Base-by-base conservation (phyloP, 1,284 basidiomycete genomes). In the Trametes versicolor region DNA sequence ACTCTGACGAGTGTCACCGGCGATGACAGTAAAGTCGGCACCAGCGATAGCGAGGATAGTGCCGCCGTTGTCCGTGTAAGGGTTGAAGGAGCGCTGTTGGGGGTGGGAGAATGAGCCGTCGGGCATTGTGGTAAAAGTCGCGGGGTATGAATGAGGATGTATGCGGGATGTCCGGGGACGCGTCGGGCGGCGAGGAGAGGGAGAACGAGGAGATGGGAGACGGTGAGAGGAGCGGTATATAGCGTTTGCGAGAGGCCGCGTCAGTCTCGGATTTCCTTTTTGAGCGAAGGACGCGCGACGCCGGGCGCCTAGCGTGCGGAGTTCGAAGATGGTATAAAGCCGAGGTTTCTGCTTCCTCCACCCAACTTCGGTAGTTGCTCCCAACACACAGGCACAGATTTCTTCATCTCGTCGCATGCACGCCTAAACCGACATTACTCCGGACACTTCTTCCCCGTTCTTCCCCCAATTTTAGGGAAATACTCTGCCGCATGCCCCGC, bases 31-130 rank as follows among this genome's bases (percentile, higher is more conserved):
- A 78, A 98, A 98, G 79, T 96, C 93, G 60, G 88, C 86, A 58
- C 96, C 96, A 9, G 96, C 94, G 77, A 98, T 94, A 73, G 96
- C 95, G 70, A 98, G 89, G 80, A 98, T 96, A 43, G 96, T 96
- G 34, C 96, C 96, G 55, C 96, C 95, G 73, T 97, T 98, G 73
- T 96, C 90, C 15, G 88, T 85, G 86, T 96, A 96, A 0, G 95
- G 95, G 77, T 94, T 92, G 83, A 96, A 96, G 51, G 84, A 82
- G 58, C 86, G 82, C 74, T 91, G 84, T 58, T 83, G 83, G 48
- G 89, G 89, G 74, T 73, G 75, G 19, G 75, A 70, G 64, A 78
- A 71, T 37, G 77, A 76, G 58, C 75, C 74, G 75, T 77, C 69
- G 64, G 80, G 76, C 80, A 82, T 82, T 68, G 74, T 76, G 59